Base-by-base conservation (phyloP, 148 eudicot species). In the Camellia japonica region DNA sequence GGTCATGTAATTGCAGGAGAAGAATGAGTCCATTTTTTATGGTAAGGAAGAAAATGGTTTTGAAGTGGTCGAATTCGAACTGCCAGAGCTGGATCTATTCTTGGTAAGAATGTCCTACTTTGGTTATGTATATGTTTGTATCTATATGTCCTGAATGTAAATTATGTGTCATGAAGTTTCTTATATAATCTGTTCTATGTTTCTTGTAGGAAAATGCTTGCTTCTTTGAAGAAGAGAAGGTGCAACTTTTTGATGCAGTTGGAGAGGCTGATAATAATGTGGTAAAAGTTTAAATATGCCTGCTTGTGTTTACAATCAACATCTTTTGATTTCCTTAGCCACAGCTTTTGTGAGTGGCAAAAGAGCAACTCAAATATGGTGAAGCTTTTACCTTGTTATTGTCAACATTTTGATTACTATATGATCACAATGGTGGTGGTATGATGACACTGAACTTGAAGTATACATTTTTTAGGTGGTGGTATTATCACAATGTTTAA, bases 61-160 rank as follows among this genome's bases (percentile, higher is more conserved):
- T 69, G 81, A 65, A 44, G 71, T 87, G 1, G 38, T 83, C 12
- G 86, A 87, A 82, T 91, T 95, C 80, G 99, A 95, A 86, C 82
- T 83, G 62, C 93, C 93, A 71, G 93, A 87, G 88, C 85, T 89
- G 78, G 85, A 85, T 82, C 78, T 81, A 74, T 79, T 87, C 78
- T 68, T 83, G 90, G 97, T 90, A 89, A 83, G 62, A 56, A 13
- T 75, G 49, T 80, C 20, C 43, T 16, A 56, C 65, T 54, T 58
- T 62, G 61, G 68, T 68, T 71, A 49, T 49, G n/a, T 43, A 73
- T 54, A 79, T 80, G 77, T 42, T 42, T 44, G 19, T 20, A 20
- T 56, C 4, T 80, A 44, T 80, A 73, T 67, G 12, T 54, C 58
- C 3, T 30, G 70, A 55, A 6, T 67, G 13, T 46, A 46, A 1